These are phyloP conservation scores for Tanacetum coccineum DNA, from an alignment of 129 eudicot genomes.

Conservation along the genomic window DNA sequence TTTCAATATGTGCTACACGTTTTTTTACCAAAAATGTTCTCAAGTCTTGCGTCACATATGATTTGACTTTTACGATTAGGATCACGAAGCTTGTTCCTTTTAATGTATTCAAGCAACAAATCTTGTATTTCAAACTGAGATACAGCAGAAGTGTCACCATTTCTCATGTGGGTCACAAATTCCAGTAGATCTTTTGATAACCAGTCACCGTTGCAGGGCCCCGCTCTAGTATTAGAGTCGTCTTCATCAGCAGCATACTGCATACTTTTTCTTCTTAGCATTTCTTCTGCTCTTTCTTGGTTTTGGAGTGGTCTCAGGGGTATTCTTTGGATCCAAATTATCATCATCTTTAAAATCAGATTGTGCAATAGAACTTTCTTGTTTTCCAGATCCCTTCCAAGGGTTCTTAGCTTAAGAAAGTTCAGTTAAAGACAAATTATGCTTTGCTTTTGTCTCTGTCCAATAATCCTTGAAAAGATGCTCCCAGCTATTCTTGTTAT, in stretches of 20 bases:
- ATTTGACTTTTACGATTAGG: slow-evolving; percentile 79
- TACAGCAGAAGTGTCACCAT: slow-evolving; percentile 64
- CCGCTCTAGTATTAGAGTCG: slow-evolving; percentile 21
- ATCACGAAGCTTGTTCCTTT: slow-evolving; percentile 86
- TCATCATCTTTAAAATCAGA: slow-evolving; percentile 43
- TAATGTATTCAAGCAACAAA: slow-evolving; percentile 78
- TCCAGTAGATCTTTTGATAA: slow-evolving; percentile 84
- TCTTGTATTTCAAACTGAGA: slow-evolving; percentile 89
- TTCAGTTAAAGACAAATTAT: slow-evolving; percentile 62
- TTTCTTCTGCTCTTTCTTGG: slow-evolving; percentile 47
- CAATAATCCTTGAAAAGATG: slow-evolving; percentile 88
- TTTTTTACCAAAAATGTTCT: slow-evolving; percentile 77
- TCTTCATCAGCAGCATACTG: slow-evolving; percentile 34
- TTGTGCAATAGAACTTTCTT: slow-evolving; percentile 35
- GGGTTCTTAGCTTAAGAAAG: slow-evolving; percentile 69
- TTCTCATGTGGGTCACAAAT: slow-evolving; percentile 87
- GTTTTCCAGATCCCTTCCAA: slow-evolving; percentile 57
- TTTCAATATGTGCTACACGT: slow-evolving; percentile 94
- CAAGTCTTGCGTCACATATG: slow-evolving; percentile 78
- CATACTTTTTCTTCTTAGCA: slow-evolving; percentile 47
- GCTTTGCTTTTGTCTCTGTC: slow-evolving; percentile 56
- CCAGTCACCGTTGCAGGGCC: slow-evolving; percentile 56
- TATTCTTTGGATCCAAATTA: slow-evolving; percentile 60
- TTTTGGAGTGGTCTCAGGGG: slow-evolving; percentile 45
- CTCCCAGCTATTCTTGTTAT: slow-evolving; percentile 85